Evolutionary conservation across 805 yeast genomes (phyloP), one percentile per base, ranked within the genome.

Genomic region (Cyberlindnera mississippiensis): DNA sequence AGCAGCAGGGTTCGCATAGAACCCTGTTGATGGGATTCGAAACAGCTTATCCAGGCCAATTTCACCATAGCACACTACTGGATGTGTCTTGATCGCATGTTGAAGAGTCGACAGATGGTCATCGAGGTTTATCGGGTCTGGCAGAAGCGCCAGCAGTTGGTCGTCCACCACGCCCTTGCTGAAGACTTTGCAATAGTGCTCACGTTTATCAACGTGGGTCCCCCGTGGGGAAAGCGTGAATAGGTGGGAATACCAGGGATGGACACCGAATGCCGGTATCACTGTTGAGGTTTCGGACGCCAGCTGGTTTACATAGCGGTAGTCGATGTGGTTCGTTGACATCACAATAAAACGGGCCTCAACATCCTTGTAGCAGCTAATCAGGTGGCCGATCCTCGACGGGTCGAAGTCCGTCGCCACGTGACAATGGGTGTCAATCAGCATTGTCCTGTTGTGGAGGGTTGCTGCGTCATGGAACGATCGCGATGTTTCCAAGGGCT

Each of bases 191-290:
- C 45, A 37, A 54, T 90, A 90, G 59, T 90, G 97, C 3, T 46
- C 55, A 14, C 31, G 15, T 50, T 80, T 82, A 27, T 54, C 49
- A 2, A 42, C 28, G 6, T 3, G 17, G 12, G 35, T 41, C 26
- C 28, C 28, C 4, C 4, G 4, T 10, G 36, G 36, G 10, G 42
- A 46, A 10, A 46, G 52, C 2, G 74, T 64, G 48, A 78, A 82
- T 15, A 82, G 49, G 59, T 90, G 96, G 3, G 80, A 63, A 55
- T 76, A 90, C 98, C 98, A 91, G 0, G 99, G 99, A 61, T 91
- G 99, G 2, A 88, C 67, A 0, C 98, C 96, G 55, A 76, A 75
- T 30, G 75, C 73, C 0, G 82, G 75, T 8, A 65, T 57, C 16
- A 52, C 41, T 11, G 38, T 41, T 5, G 41, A 36, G 4, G 33